These are phyloP conservation scores for Stromatinia cepivora DNA, from an alignment of 2,329 filamentous ascomycete genomes.

Conservation along the genomic window DNA sequence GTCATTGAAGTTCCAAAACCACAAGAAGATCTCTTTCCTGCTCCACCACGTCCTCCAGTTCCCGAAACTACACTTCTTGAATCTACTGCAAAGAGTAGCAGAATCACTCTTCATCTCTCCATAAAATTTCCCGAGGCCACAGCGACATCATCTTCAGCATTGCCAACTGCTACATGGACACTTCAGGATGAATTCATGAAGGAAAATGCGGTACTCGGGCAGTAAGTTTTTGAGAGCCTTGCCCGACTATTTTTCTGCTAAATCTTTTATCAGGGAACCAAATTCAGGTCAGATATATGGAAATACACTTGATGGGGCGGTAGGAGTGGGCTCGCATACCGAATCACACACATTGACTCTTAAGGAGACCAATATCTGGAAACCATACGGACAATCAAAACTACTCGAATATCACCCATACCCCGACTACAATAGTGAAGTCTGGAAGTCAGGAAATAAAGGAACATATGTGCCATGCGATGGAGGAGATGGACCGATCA, in stretches of 20 bases:
- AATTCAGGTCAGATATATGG: slow-evolving; percentile 57
- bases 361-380: slow-evolving; percentile 37
- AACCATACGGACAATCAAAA: slow-evolving; percentile 49
- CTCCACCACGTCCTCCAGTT: background rate
- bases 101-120: slow-evolving; percentile 3
- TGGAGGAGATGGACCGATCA: slow-evolving; percentile 53
- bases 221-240: slow-evolving; percentile 24
- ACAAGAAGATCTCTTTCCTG: background rate
- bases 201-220: slow-evolving; percentile 29
- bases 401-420: slow-evolving; percentile 69
- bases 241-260: slow-evolving; percentile 27
- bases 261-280: slow-evolving; percentile 42
- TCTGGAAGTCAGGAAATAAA: slow-evolving; percentile 58
- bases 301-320: slow-evolving; percentile 53
- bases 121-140: background rate
- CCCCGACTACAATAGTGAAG: slow-evolving; percentile 64
- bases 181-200: slow-evolving; percentile 28
- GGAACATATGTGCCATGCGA: slow-evolving; percentile 64
- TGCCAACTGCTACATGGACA: background rate
- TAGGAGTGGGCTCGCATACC: slow-evolving; percentile 41
- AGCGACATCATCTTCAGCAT: background rate
- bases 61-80: background rate
- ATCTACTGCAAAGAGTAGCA: background rate
- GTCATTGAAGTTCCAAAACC: background rate
- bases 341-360: slow-evolving; percentile 41